A percentile compares a stretch with the other conserved stretches of the same genome.
Evolutionary conservation across 805 yeast genomes (phyloP).

Genomic region (Suhomyces emberorum): DNA sequence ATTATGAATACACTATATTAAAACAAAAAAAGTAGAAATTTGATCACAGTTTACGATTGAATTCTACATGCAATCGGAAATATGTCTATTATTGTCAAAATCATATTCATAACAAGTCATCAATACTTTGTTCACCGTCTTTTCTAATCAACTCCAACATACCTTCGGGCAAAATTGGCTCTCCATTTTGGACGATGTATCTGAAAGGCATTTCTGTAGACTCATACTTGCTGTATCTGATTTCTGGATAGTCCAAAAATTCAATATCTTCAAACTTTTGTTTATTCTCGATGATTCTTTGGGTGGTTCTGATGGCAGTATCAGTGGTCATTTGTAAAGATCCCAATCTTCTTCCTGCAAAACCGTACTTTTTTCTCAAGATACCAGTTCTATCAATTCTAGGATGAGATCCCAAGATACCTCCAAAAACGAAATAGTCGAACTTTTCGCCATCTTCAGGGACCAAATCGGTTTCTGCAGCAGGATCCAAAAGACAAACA

Average conservation of each 20-base stretch:
- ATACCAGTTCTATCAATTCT: constrained; percentile 92
- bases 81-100: too few species aligned
- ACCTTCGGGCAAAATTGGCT: constrained; percentile 88
- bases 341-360: constrained; percentile 85
- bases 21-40: too few species aligned
- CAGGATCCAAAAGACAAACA: constrained; percentile 87
- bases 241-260: constrained; percentile 92
- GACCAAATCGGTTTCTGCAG: constrained; percentile 67
- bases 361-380: constrained; percentile 73
- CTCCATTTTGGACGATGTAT: constrained; percentile 59
- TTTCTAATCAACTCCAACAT: constrained; percentile 82
- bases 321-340: constrained; percentile 95
- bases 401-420: constrained; percentile 92
- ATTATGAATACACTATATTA: too few species aligned
- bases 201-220: constrained; percentile 98
- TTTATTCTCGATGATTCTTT: constrained; percentile 62
- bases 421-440: constrained; percentile 93
- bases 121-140: constrained; percentile 81
- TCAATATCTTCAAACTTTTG: constrained; percentile 65
- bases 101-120: constrained; percentile 62
- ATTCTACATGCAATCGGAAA: too few species aligned
- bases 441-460: constrained; percentile 66
- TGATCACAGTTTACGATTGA: too few species aligned
- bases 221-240: constrained; percentile 81
- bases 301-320: constrained; percentile 92